Percentiles rank a stretch among this genome's conserved stretches.
Conservation (phyloP, 768 basidiomycete genomes). For the Grammothele lineata region DNA sequence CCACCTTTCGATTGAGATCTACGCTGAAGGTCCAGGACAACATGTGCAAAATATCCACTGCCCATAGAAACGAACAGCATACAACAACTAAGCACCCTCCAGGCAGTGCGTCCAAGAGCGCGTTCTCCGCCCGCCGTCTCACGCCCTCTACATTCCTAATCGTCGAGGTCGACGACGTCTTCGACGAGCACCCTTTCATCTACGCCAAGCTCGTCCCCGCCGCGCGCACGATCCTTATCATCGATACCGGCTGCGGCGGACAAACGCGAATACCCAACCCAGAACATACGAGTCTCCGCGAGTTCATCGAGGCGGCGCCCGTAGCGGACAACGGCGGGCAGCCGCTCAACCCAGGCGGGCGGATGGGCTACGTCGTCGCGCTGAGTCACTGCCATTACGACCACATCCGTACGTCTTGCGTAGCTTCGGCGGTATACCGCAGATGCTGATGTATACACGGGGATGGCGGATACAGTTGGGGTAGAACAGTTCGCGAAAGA, state of each 20-base stretch:
- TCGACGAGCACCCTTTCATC: conserved; percentile 50
- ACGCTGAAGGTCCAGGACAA: too few relatives aligned
- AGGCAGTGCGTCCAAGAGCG: conserved; percentile 9
- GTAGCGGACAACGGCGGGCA: conserved; percentile 38
- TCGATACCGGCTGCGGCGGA: conserved; percentile 57
- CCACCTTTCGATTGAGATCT: too few relatives aligned
- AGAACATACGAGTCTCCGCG: conserved; percentile 38
- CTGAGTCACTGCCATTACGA: conserved; percentile 56
- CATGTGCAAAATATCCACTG: too few relatives aligned
- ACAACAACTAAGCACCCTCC: too few relatives aligned
- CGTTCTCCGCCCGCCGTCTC: conserved; percentile 34
- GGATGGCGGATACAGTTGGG: conserved; percentile 33
- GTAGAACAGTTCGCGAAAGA: conserved; percentile 47
- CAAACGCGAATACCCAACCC: conserved; percentile 36
- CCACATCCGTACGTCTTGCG: conserved; percentile 44
- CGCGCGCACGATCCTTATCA: conserved; percentile 39
- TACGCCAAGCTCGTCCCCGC: conserved; percentile 42
- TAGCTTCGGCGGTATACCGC: not conserved
- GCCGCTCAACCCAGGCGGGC: conserved; percentile 41
- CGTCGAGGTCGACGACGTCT: conserved; percentile 48
- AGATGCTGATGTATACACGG: not conserved
- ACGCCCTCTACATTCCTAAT: conserved; percentile 38
- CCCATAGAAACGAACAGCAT: too few relatives aligned
- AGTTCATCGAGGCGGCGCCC: conserved; percentile 45
- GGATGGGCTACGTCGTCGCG: conserved; percentile 43